Evolutionary conservation across 2,329 filamentous ascomycete species (phyloP).

Genomic region (Curvularia eragrostidis): DNA sequence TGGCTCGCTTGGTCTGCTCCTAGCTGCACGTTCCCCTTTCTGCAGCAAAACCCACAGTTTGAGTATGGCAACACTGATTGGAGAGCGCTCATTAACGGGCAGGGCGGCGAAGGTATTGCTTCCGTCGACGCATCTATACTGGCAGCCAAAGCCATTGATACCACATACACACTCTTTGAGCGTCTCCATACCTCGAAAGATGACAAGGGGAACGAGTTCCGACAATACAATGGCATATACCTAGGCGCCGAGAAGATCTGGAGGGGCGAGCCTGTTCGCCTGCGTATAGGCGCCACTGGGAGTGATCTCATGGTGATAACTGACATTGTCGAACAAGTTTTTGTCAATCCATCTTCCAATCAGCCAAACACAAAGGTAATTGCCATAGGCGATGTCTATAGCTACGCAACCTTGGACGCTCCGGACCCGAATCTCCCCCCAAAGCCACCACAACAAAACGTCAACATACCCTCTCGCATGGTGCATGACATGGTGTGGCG

Average conservation of each 20-base stretch:
- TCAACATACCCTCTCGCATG: slow-evolving; percentile 59
- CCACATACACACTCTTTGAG: slow-evolving; percentile 62
- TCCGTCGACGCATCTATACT: slow-evolving; percentile 66
- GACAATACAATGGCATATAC: slow-evolving; percentile 62
- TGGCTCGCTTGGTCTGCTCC: slow-evolving; percentile 67
- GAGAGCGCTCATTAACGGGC: slow-evolving; percentile 52
- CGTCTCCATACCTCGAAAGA: slow-evolving; percentile 48
- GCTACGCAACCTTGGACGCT: slow-evolving; percentile 49
- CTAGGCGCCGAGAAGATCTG: slow-evolving; percentile 67
- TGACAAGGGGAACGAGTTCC: slow-evolving; percentile 51
- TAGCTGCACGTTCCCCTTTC: slow-evolving; percentile 53
- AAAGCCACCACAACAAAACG: slow-evolving; percentile 49
- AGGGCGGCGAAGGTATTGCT: slow-evolving; percentile 57
- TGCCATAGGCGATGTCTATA: slow-evolving; percentile 61
- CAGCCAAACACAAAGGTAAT: slow-evolving; percentile 44
- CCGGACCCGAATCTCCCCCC: slow-evolving; percentile 40
- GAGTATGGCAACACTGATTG: slow-evolving; percentile 61
- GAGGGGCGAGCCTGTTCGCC: slow-evolving; percentile 64
- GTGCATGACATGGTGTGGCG: slow-evolving; percentile 59
- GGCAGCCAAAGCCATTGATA: slow-evolving; percentile 62
- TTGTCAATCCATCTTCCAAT: slow-evolving; percentile 16
- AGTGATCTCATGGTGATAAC: slow-evolving; percentile 59
- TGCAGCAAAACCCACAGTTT: slow-evolving; percentile 52
- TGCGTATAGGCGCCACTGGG: slow-evolving; percentile 52
- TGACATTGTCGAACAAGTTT: slow-evolving; percentile 52